Base-by-base conservation (phyloP, 139 green algal genomes). In the Picochlorum sp. region DNA sequence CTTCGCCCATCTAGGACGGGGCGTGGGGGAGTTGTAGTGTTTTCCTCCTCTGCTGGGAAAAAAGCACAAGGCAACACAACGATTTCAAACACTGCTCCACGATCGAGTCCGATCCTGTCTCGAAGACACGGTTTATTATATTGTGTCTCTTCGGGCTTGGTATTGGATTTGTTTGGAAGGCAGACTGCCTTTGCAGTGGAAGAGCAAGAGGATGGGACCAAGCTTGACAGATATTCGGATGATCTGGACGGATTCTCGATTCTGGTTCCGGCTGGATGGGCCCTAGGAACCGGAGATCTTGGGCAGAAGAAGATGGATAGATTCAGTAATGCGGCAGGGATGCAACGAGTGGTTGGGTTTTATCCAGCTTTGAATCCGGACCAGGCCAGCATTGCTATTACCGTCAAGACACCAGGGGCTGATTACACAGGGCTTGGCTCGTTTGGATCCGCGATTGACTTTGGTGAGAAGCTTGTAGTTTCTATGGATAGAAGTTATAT, bases 401-500 rank as follows among this genome's bases (percentile, higher is more conserved):
- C 65, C 2, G 21, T 50, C 10, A 51, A 24, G 21, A 55, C 52
- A 37, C 30, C 65, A 26, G 63, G 41, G 0, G 24, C 70, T 11
- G 70, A 77, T 31, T 77, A 57, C 37, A 76, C 70, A 3, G 30
- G 37, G 4, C 31, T 77, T 13, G 70, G 58, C 21, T 56, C 34
- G 2, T 68, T 72, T 58, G 65, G 70, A 13, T 60, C 24, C 16
- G 65, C 63, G 15, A 18, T 54, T 21, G 23, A 63, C 0, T 71
- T 38, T 38, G 54, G 20, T 20, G 52, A 76, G 47, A 56, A 37
- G 4, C 28, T 77, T 26, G 57, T 77, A 6, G 52, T 44, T 21
- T 28, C 34, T 2, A 77, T 77, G 70, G 70, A 77, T 44, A 47
- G 21, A 49, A 62, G 37, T 24, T 77, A 69, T 49, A 30, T 77